Evolutionary conservation across 2,329 filamentous ascomycete species (phyloP).

Genomic region (Ascochyta rabiei): DNA sequence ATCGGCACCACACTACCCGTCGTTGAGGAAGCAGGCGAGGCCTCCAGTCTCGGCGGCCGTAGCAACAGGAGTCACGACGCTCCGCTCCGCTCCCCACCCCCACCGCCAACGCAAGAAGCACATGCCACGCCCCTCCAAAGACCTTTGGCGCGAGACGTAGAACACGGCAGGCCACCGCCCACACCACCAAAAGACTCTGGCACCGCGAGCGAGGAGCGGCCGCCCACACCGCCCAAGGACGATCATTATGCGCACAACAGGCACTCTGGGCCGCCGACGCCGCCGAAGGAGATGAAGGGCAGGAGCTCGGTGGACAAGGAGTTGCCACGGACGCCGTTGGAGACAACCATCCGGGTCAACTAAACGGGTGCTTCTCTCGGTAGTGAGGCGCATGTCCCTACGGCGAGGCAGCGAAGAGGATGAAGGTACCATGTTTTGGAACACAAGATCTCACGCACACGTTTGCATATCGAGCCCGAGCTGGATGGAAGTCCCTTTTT

Average conservation of each 20-base stretch:
- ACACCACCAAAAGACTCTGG: slow-evolving; percentile 49
- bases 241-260: slow-evolving; percentile 21
- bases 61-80: slow-evolving; percentile 51
- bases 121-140: slow-evolving; percentile 22
- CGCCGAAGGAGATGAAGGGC: slow-evolving; percentile 47
- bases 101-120: slow-evolving; percentile 32
- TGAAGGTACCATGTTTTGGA: slow-evolving; percentile 8
- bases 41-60: slow-evolving; percentile 67
- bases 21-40: slow-evolving; percentile 88
- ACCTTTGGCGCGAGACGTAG: slow-evolving; percentile 33
- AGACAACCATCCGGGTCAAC: slow-evolving; percentile 42
- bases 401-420: neutral
- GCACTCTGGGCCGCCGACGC: slow-evolving; percentile 45
- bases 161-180: slow-evolving; percentile 46
- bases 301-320: slow-evolving; percentile 43
- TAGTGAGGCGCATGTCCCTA: no score
- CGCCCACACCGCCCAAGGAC: slow-evolving; percentile 43
- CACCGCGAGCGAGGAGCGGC: slow-evolving; percentile 39
- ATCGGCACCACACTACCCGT: slow-evolving; percentile 72
- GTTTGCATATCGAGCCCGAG: slow-evolving; percentile 13
- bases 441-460: slow-evolving; percentile 10
- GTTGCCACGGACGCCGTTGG: slow-evolving; percentile 43
- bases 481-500: neutral
- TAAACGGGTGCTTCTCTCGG: slow-evolving; percentile 12
- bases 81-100: slow-evolving; percentile 11